Base-by-base conservation (phyloP, 306 rosid genomes). In the Sechiopsis laciniata region DNA sequence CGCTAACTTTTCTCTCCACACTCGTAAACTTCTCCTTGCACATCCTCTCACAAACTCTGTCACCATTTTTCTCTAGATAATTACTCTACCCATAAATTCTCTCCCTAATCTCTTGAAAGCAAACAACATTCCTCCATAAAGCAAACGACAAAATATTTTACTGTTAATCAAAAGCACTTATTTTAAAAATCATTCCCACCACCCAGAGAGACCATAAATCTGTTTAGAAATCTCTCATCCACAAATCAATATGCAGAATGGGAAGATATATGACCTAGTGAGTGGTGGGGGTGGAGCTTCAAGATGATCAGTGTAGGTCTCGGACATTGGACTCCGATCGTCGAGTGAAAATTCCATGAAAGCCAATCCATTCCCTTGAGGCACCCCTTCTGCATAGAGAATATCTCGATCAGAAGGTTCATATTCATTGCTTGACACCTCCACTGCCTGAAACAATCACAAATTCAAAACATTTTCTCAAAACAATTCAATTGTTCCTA, bases 281-380 rank as follows among this genome's bases (percentile, higher is more conserved):
- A 79, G 84, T 70, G 97, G 96, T 0, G 83, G 91, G 20, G 82
- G 83, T 7, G 83, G 99, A 78, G 87, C 90, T 68, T 95, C 99
- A 16, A 82, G 80, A 85, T 95, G 89, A 42, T 95, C 97, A 0
- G 90, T 78, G 74, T 84, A 89, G 57, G 88, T 79, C 71, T 95
- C 97, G 5, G 92, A 87, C 90, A 85, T 91, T 6, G 97, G 95
- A 74, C 82, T 74, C 42, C 96, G 95, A 69, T 91, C 99, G 75
- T 94, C 99, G 35, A 94, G 96, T 10, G 92, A 86, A 83, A 91
- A 91, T 76, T 91, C 99, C 77, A 91, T 91, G 89, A 89, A 89
- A 83, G 99, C 96, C 82, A 95, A 85, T 24, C 99, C 99, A 80
- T 87, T 95, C 73, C 95, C 99, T 78, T 86, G 99, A 77, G 97